Percentiles rank a stretch among this genome's conserved stretches.
phyloP scores from a whole-genome alignment of 257 asterid genomes.

The Nicotiana obtusifolia region DNA sequence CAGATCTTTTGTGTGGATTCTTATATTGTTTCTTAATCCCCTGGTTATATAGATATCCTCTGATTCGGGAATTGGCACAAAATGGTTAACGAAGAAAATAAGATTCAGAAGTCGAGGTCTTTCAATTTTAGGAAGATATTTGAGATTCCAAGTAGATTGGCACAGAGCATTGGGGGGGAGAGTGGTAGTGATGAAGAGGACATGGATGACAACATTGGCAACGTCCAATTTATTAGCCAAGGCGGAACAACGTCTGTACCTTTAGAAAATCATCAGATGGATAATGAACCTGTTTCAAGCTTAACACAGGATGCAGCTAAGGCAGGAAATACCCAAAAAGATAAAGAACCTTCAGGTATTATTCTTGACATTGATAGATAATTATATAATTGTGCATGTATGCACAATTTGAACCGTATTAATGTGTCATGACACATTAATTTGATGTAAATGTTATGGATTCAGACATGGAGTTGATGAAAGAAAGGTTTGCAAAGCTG shows the following conservation, averaged over 20 bases:
- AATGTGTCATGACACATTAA: background rate
- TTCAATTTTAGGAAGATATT: constrained; percentile 43
- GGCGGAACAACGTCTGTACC: constrained; percentile 14
- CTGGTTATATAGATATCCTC: background rate
- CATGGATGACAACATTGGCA: constrained; percentile 14
- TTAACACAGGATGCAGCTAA: constrained; percentile 10
- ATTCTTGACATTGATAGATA: background rate
- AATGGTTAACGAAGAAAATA: constrained; percentile 31
- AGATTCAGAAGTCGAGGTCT: constrained; percentile 36
- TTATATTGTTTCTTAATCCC: background rate
- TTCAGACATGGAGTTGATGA: constrained; percentile 65
- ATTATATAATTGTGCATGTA: no score
- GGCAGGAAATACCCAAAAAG: constrained; percentile 21
- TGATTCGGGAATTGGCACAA: background rate
- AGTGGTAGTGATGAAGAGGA: constrained; percentile 20
- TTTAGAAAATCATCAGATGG: constrained; percentile 16
- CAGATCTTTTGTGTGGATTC: background rate
- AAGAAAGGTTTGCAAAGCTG: constrained; percentile 64
- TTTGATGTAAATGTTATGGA: constrained; percentile 1
- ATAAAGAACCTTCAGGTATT: constrained; percentile 35
- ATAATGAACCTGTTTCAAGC: constrained; percentile 19
- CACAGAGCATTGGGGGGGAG: constrained; percentile 27
- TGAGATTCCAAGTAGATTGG: constrained; percentile 29
- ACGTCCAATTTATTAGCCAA: constrained; percentile 9
- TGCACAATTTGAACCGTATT: no score